A percentile compares a stretch with the other conserved stretches of the same genome.
Conservation (phyloP, 2,329 filamentous ascomycete genomes). For the Trichoderma sp. region DNA sequence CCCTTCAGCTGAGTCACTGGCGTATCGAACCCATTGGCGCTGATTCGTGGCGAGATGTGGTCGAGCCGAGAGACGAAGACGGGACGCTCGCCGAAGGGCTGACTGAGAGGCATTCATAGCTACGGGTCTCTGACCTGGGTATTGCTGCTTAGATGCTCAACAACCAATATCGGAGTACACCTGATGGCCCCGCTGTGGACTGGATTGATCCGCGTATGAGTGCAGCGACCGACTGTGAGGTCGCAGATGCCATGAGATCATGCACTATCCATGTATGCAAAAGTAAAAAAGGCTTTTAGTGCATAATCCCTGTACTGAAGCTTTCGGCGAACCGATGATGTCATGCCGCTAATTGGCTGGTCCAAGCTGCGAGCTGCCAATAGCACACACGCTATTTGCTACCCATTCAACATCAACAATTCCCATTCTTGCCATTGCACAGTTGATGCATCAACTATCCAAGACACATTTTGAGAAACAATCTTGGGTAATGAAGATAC, state of each 20-base stretch:
- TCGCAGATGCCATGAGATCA: conserved; percentile 17
- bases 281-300: not conserved
- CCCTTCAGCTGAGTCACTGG: conserved; percentile 25
- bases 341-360: conserved; percentile 15
- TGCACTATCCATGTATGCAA: not conserved
- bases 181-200: not conserved
- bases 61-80: conserved; percentile 26
- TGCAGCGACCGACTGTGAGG: not conserved
- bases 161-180: not conserved
- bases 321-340: conserved; percentile 6
- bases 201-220: not conserved
- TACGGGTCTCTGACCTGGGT: not conserved
- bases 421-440: not conserved
- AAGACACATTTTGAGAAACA: not conserved
- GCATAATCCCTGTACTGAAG: conserved; percentile 17
- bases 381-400: conserved; percentile 22
- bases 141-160: not conserved
- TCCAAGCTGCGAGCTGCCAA: conserved; percentile 29
- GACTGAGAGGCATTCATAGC: conserved; percentile 34
- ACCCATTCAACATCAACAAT: not conserved
- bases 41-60: conserved; percentile 24
- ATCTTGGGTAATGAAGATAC: not conserved
- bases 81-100: conserved; percentile 30
- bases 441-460: not conserved
- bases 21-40: conserved; percentile 33